phyloP scores from a whole-genome alignment of 1,284 basidiomycete species.

The Ustanciosporium gigantosporum region DNA sequence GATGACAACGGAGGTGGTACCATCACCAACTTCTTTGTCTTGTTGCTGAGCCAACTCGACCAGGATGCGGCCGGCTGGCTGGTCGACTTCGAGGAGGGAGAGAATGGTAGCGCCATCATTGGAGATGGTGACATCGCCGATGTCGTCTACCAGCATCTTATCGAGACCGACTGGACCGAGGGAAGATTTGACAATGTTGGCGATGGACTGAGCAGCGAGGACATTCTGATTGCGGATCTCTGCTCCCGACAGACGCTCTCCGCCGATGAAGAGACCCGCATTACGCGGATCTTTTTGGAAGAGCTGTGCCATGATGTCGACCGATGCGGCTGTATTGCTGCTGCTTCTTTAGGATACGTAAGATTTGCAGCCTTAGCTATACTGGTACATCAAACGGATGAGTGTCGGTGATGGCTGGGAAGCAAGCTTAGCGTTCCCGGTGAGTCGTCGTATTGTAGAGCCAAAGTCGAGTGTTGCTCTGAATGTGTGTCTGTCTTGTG shows the following conservation, averaged over 20 bases:
- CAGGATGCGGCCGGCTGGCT: constrained; percentile 90
- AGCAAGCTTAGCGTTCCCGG: no score
- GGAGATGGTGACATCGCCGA: constrained; percentile 98
- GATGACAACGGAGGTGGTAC: constrained; percentile 97
- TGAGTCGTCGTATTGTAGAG: no score
- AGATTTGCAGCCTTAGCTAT: no score
- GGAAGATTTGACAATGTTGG: constrained; percentile 96
- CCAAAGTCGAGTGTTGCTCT: no score
- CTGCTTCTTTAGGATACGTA: no score
- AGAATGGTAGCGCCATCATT: constrained; percentile 99
- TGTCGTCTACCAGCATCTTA: constrained; percentile 91
- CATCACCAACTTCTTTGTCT: constrained; percentile 99
- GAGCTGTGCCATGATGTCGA: constrained; percentile 56
- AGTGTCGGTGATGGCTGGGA: no score
- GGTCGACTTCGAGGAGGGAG: constrained; percentile 83
- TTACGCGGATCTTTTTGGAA: constrained; percentile 60
- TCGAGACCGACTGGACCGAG: constrained; percentile 78
- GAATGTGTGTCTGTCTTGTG: no score
- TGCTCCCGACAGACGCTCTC: constrained; percentile 88
- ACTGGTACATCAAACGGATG: no score
- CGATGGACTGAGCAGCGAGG: constrained; percentile 91
- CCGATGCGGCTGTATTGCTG: background rate
- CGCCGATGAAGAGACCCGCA: constrained; percentile 74
- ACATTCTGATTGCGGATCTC: constrained; percentile 93
- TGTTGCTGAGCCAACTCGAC: constrained; percentile 99